Evolutionary conservation across 169 alveolate species (phyloP).

Genomic region (Miamiensis avidus): DNA sequence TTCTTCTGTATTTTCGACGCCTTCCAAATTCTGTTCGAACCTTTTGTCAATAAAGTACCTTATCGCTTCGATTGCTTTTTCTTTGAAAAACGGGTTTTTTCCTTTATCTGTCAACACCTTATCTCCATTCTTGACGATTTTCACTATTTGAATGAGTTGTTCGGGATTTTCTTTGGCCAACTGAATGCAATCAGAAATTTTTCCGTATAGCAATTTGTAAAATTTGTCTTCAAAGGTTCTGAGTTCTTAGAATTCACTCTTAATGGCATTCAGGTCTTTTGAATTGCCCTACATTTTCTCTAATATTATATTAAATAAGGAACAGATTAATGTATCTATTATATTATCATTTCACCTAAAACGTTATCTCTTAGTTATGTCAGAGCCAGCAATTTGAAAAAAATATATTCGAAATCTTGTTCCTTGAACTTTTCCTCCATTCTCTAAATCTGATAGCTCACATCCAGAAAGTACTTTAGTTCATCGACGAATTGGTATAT

Average conservation of each 20-base stretch:
- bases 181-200: not conserved
- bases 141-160: not conserved
- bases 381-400: not conserved
- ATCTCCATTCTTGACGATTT: not conserved
- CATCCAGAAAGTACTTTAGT: not conserved
- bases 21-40: not conserved
- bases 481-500: not conserved
- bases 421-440: not conserved
- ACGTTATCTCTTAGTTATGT: not conserved
- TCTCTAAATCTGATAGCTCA: not conserved
- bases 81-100: not conserved
- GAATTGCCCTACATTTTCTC: not conserved
- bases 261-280: not conserved
- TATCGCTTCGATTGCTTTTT: not conserved
- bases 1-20: not conserved
- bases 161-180: not conserved
- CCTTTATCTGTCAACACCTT: not conserved
- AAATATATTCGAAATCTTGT: not conserved
- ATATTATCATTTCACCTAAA: not conserved
- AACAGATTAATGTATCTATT: not conserved
- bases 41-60: not conserved
- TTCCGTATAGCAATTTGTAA: not conserved
- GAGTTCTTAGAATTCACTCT: not conserved
- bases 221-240: not conserved
- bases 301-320: no score